These are phyloP conservation scores for Chalaropsis thielavioides DNA, from an alignment of 2,329 filamentous ascomycete species.

Conservation along the genomic window DNA sequence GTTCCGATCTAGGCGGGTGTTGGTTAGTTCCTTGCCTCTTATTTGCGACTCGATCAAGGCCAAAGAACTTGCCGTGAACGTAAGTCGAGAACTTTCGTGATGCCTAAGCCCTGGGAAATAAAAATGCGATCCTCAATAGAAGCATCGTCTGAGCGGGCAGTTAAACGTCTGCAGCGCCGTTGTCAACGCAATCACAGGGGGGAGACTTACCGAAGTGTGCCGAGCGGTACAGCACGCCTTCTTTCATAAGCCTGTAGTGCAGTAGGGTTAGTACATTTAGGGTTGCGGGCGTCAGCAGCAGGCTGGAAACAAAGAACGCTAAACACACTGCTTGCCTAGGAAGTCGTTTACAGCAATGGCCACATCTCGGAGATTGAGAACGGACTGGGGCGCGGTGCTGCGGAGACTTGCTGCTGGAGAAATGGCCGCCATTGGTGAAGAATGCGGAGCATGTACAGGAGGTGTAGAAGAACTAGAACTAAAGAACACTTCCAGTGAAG, in stretches of 20 bases:
- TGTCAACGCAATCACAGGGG: background rate
- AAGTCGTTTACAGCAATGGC: constrained; percentile 50
- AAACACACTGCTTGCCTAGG: constrained; percentile 37
- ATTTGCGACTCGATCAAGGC: background rate
- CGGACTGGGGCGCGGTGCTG: constrained; percentile 19
- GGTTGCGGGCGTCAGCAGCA: background rate
- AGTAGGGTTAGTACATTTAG: constrained; percentile 7
- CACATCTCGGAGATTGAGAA: constrained; percentile 68
- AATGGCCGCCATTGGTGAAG: background rate
- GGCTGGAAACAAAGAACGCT: background rate
- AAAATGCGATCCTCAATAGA: constrained; percentile 46
- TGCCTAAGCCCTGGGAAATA: constrained; percentile 44
- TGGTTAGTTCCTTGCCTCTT: background rate
- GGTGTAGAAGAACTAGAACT: background rate
- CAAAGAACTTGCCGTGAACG: constrained; percentile 47
- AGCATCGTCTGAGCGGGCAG: constrained; percentile 46
- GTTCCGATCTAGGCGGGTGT: background rate
- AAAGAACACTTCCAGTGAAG: background rate
- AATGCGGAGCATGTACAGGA: background rate
- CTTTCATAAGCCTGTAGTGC: constrained; percentile 33
- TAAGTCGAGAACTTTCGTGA: constrained; percentile 65
- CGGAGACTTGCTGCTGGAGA: background rate
- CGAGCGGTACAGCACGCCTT: constrained; percentile 54
- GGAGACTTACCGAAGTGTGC: constrained; percentile 40
- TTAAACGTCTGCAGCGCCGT: background rate